Base-by-base conservation (phyloP, 768 basidiomycete species). In the Cystobasidiopsis lactophilus region DNA sequence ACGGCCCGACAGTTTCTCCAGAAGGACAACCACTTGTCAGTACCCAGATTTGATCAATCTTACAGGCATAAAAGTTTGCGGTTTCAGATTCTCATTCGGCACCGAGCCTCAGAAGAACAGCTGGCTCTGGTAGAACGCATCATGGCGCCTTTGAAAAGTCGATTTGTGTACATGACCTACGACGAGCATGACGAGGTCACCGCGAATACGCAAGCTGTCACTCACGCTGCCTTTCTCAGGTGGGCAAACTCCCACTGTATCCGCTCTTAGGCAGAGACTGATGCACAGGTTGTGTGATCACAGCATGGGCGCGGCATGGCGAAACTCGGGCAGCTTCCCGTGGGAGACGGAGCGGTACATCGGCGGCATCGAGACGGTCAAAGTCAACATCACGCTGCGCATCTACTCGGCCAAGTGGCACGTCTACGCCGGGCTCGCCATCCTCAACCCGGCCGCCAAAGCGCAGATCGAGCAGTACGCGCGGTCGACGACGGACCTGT, bases 291-390 rank as follows among this genome's bases (percentile, higher is more conserved):
- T 40, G 21, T 23, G 23, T 14, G 16, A 3, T 47, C 11, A 39
- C 58, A 96, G 93, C 58, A 98, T 98, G 93, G 93, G 93, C 7
- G 91, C 86, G 0, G 93, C 93, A 0, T 98, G 93, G 93, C 75
- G 76, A 33, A 73, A 75, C 35, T 72, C 77, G 10, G 67, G 70
- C 7, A 71, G 74, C 21, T 96, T 93, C 65, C 93, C 93, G 2
- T 96, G 93, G 93, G 91, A 95, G 67, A 67, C 67, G 16, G 83
- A 85, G 1, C 77, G 82, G 45, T 96, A 96, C 67, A 85, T 93
- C 29, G 85, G 88, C 23, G 93, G 93, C 0, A 88, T 98, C 60
- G 93, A 98, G 66, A 89, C 85, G 1, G 86, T 86, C 60, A 98
- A 98, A 69, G 88, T 86, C 61, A 98, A 98, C 72, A 80, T 95